Base-by-base conservation (phyloP, 2,329 filamentous ascomycete species). In the Colletotrichum sp. region DNA sequence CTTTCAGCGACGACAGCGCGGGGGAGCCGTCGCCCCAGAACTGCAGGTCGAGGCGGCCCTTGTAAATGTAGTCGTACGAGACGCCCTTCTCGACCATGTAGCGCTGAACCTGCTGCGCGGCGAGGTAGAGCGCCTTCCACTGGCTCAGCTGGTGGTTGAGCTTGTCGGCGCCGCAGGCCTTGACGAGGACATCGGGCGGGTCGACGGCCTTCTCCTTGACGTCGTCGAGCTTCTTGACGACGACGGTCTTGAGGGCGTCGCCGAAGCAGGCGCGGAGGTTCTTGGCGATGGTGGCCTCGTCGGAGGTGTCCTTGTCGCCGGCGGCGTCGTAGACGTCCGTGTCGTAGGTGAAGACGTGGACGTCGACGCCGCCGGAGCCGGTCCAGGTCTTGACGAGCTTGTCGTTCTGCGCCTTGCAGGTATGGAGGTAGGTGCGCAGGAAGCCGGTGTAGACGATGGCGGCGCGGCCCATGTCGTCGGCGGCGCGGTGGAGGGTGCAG, bases 81-180 rank as follows among this genome's bases (percentile, higher is more conserved):
- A 77, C 28, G 27, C 76, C 76, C 27, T 77, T 32, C 28, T 77
- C 78, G 19, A 80, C 80, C 5, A 83, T 82, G 28, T 82, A 82
- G 0, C 80, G 79, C 67, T 83, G 82, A 5, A 83, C 82, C 48
- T 83, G 81, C 66, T 82, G 82, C n/a, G 79, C 77, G 1, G 81
- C 82, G 2, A 83, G 73, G 68, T 79, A 80, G 2, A 83, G 66
- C 34, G 74, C 74, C 55, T 76, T 76, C 74, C 74, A 76, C 66
- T 79, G 78, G 55, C 77, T 79, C 22, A 78, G 55, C 44, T 79
- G 78, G 22, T 72, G 77, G 34, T 78, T 66, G 11, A 79, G 65
- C 61, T 61, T 79, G 8, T 66, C 68, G 52, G 72, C 39, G 19
- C 72, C 72, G 30, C 78, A 79, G 19, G 64, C 68, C 28, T 71